A percentile compares a stretch with the other conserved stretches of the same genome.
These are phyloP conservation scores for Zygosaccharomyces sapae DNA, from an alignment of 1,139 yeast species.

Conservation along the genomic window DNA sequence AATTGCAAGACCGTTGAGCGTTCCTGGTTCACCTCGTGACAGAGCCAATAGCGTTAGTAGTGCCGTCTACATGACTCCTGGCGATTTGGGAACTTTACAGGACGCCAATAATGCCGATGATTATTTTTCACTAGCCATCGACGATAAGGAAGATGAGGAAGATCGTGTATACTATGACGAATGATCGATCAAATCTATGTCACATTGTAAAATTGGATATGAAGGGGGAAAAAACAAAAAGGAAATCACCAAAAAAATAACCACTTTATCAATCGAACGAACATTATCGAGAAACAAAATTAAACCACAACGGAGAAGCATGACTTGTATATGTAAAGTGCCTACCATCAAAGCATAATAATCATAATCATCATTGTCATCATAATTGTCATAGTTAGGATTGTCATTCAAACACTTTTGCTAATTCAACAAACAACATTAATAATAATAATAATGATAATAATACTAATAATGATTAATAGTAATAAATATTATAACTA, in stretches of 20 bases:
- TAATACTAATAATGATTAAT: too few species aligned
- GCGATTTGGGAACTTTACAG: slow-evolving; percentile 93
- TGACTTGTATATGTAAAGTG: background rate
- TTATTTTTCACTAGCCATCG: slow-evolving; percentile 72
- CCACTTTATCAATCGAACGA: too few species aligned
- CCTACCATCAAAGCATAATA: background rate
- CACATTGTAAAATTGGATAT: too few species aligned
- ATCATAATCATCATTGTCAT: background rate
- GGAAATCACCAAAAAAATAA: background rate
- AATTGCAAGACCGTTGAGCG: slow-evolving; percentile 86
- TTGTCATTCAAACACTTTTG: too few species aligned
- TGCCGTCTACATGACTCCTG: slow-evolving; percentile 86
- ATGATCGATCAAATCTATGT: background rate
- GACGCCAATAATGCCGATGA: slow-evolving; percentile 84
- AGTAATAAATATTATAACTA: too few species aligned
- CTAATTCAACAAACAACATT: too few species aligned
- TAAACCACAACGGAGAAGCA: background rate
- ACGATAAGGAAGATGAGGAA: slow-evolving; percentile 47
- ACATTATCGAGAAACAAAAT: background rate
- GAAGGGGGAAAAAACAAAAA: background rate
- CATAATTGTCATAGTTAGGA: background rate
- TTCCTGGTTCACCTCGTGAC: slow-evolving; percentile 90
- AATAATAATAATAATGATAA: too few species aligned
- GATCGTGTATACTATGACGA: slow-evolving; percentile 33
- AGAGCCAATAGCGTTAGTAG: slow-evolving; percentile 27